Evolutionary conservation across 257 asterid genomes (phyloP).

Genomic region (Cinchona pubescens): DNA sequence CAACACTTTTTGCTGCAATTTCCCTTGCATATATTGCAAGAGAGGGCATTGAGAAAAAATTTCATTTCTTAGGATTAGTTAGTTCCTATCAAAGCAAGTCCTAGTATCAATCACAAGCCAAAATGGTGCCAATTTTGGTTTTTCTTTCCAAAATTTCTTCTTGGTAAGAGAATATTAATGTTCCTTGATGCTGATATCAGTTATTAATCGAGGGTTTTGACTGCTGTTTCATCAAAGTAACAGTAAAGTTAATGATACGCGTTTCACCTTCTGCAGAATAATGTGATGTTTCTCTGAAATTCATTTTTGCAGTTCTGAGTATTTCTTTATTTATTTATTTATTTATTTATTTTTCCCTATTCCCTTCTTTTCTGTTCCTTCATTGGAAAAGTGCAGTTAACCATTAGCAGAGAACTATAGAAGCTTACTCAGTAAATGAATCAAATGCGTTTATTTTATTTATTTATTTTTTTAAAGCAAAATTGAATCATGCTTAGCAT

Average conservation of each 20-base stretch:
- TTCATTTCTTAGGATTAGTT: not conserved
- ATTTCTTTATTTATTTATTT: too few species aligned
- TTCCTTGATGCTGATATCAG: too few species aligned
- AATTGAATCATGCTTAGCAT: too few species aligned
- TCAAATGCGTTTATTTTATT: too few species aligned
- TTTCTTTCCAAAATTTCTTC: not conserved
- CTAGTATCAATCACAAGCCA: slow-evolving; percentile 1
- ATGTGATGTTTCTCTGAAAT: not conserved
- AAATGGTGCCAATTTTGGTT: slow-evolving; percentile 7
- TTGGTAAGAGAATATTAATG: too few species aligned
- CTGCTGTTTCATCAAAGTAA: not conserved
- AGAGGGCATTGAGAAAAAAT: slow-evolving; percentile 51
- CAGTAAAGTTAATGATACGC: not conserved
- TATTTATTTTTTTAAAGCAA: too few species aligned
- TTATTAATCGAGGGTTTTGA: not conserved
- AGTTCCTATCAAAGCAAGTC: not conserved
- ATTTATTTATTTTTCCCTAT: too few species aligned
- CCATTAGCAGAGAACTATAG: too few species aligned
- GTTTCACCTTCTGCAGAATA: not conserved
- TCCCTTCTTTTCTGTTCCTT: too few species aligned
- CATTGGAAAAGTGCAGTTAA: too few species aligned
- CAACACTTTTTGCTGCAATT: slow-evolving; percentile 60
- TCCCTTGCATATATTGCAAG: slow-evolving; percentile 58
- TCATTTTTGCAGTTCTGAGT: not conserved
- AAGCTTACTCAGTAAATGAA: too few species aligned